A percentile compares a stretch with the other conserved stretches of the same genome.
Evolutionary conservation across 495 filamentous ascomycete genomes (phyloP).

Genomic region (Hypoxylon trugodes): DNA sequence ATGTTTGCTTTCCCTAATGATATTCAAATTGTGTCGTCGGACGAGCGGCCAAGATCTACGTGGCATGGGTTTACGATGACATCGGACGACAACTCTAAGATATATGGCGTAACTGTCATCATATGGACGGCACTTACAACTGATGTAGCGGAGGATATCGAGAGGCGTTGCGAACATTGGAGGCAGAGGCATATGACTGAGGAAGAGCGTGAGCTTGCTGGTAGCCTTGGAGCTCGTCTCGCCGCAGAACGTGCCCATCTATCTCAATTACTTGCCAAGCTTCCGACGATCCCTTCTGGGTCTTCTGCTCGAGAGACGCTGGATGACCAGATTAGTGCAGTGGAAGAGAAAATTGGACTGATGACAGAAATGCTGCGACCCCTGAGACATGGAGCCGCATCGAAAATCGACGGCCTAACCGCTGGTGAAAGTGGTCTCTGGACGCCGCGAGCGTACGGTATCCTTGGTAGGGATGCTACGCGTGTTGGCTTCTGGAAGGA

Average conservation of each 20-base stretch:
- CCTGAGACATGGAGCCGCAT: slow-evolving; percentile 90
- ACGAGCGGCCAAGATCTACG: slow-evolving; percentile 89
- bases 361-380: slow-evolving; percentile 97
- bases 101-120: slow-evolving; percentile 91
- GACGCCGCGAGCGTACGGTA: slow-evolving; percentile 93
- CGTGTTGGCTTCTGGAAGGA: slow-evolving; percentile 98
- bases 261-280: slow-evolving; percentile 82
- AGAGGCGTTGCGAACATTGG: slow-evolving; percentile 94
- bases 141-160: slow-evolving; percentile 83
- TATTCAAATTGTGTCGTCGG: slow-evolving; percentile 93
- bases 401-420: slow-evolving; percentile 96
- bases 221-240: slow-evolving; percentile 88
- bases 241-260: slow-evolving; percentile 90
- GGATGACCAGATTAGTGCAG: slow-evolving; percentile 93
- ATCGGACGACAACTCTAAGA: slow-evolving; percentile 84
- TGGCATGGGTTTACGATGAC: slow-evolving; percentile 99
- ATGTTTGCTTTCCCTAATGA: slow-evolving; percentile 99
- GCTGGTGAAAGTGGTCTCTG: slow-evolving; percentile 96
- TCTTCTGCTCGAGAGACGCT: slow-evolving; percentile 81
- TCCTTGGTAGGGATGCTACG: slow-evolving; percentile 84
- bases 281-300: slow-evolving; percentile 81
- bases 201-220: slow-evolving; percentile 92
- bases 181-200: slow-evolving; percentile 93
- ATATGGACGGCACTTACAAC: slow-evolving; percentile 90
- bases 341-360: slow-evolving; percentile 94